Percentiles rank a stretch among this genome's conserved stretches.
phyloP scores from a whole-genome alignment of 176 grass and related monocot species.

The Neostapfia colusana region DNA sequence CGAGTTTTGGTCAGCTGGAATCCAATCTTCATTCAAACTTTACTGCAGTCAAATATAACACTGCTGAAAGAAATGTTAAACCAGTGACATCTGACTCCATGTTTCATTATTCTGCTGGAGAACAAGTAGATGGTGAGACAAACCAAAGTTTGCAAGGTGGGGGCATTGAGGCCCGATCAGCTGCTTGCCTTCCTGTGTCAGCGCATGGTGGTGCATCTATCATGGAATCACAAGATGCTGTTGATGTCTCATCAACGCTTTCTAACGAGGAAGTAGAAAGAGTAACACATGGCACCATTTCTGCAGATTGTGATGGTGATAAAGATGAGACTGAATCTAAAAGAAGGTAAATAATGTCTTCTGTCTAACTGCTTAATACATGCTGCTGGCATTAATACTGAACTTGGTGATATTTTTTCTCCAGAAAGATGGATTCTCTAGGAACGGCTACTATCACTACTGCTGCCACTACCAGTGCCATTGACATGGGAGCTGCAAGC shows the following conservation, averaged over 20 bases:
- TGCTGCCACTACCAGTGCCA: slow-evolving; percentile 40
- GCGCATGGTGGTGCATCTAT: slow-evolving; percentile 46
- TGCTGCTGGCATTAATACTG: neutral
- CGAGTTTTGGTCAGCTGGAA: slow-evolving; percentile 42
- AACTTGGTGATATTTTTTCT: slow-evolving; percentile 40
- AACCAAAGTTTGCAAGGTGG: slow-evolving; percentile 48
- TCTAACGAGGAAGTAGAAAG: slow-evolving; percentile 86
- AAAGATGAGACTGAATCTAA: slow-evolving; percentile 90
- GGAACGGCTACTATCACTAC: slow-evolving; percentile 26
- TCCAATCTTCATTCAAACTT: slow-evolving; percentile 66
- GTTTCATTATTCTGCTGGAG: slow-evolving; percentile 50
- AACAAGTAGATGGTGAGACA: slow-evolving; percentile 42
- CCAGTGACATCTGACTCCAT: slow-evolving; percentile 47
- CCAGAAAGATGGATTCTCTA: slow-evolving; percentile 80
- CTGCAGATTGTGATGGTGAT: slow-evolving; percentile 54
- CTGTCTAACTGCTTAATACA: slow-evolving; percentile 13
- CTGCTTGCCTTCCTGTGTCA: slow-evolving; percentile 34
- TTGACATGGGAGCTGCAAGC: slow-evolving; percentile 74
- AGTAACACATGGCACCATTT: slow-evolving; percentile 58
- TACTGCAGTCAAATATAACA: slow-evolving; percentile 42
- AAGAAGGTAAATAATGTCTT: slow-evolving; percentile 60
- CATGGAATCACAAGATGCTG: slow-evolving; percentile 55
- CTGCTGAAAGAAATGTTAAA: slow-evolving; percentile 34
- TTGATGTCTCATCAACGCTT: slow-evolving; percentile 65
- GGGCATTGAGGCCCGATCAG: slow-evolving; percentile 40